phyloP scores from a whole-genome alignment of 225 moss, liverwort and hornwort species.

The Lunularia cruciata region DNA sequence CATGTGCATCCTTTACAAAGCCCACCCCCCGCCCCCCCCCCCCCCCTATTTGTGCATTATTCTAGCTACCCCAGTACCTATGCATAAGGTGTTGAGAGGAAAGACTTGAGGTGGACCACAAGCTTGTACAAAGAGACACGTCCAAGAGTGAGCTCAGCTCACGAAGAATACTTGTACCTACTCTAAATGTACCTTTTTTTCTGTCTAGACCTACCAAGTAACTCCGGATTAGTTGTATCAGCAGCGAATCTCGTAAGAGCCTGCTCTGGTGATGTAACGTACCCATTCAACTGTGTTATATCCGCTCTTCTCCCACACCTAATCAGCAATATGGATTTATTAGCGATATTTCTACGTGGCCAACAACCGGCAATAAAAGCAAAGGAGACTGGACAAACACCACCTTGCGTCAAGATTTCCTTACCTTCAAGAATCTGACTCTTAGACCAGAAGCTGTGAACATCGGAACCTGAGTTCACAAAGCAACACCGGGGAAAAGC shows the following conservation, averaged over 20 bases:
- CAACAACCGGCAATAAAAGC: background rate
- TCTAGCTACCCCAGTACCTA: slow-evolving; percentile 20
- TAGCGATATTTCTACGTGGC: background rate
- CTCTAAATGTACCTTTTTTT: slow-evolving; percentile 15
- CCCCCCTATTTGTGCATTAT: slow-evolving; percentile 18
- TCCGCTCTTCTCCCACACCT: slow-evolving; percentile 99
- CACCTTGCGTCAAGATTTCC: too few relatives aligned
- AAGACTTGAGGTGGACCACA: slow-evolving; percentile 20
- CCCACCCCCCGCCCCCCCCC: background rate
- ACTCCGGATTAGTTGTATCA: slow-evolving; percentile 36
- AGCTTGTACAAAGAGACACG: slow-evolving; percentile 24
- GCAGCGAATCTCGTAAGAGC: slow-evolving; percentile 94
- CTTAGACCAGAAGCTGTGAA: slow-evolving; percentile 88
- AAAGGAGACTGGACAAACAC: too few relatives aligned
- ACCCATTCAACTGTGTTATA: slow-evolving; percentile 99
- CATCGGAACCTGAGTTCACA: slow-evolving; percentile 70
- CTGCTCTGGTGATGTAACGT: slow-evolving; percentile 95
- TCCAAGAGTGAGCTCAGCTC: slow-evolving; percentile 29
- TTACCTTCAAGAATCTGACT: slow-evolving; percentile 86
- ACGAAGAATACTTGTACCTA: slow-evolving; percentile 30
- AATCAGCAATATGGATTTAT: slow-evolving; percentile 8
- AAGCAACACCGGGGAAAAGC: background rate
- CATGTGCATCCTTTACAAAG: slow-evolving; percentile 25
- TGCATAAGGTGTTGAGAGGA: background rate
- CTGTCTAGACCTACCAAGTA: slow-evolving; percentile 12